These are phyloP conservation scores for Pseudogymnoascus sp. DNA, from an alignment of 2,329 filamentous ascomycete species.

Conservation along the genomic window DNA sequence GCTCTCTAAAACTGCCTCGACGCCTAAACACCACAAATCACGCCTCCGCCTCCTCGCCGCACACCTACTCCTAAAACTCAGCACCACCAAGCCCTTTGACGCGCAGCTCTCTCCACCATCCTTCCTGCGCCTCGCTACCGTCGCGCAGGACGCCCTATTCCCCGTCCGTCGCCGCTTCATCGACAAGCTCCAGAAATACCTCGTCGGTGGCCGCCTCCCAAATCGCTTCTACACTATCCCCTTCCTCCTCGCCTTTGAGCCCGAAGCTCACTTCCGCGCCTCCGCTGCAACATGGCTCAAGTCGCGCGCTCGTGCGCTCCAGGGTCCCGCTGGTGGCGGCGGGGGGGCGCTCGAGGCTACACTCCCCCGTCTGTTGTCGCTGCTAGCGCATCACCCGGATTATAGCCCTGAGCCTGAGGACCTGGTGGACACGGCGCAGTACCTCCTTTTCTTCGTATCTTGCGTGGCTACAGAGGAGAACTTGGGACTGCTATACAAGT, in stretches of 20 bases:
- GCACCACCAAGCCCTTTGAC: constrained; percentile 68
- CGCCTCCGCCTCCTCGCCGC: constrained; percentile 77
- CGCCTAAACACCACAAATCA: constrained; percentile 69
- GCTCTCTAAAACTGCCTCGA: constrained; percentile 65
- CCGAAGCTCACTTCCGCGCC: constrained; percentile 61
- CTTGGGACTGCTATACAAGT: constrained; percentile 79
- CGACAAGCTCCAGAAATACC: constrained; percentile 81
- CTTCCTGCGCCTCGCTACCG: constrained; percentile 74
- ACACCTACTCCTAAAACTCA: constrained; percentile 76
- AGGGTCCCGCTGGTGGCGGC: constrained; percentile 17
- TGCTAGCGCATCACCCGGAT: constrained; percentile 91
- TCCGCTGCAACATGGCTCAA: constrained; percentile 82
- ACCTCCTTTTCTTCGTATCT: constrained; percentile 82
- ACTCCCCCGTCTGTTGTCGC: constrained; percentile 74
- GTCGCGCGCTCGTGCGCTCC: constrained; percentile 60
- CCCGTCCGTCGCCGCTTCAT: constrained; percentile 74
- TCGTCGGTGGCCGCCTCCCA: constrained; percentile 63
- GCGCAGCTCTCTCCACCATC: constrained; percentile 61
- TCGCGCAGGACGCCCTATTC: constrained; percentile 69
- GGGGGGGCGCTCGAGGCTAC: constrained; percentile 62
- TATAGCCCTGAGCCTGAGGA: constrained; percentile 61
- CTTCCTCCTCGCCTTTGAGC: constrained; percentile 89
- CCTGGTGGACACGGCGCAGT: constrained; percentile 74
- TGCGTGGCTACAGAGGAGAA: constrained; percentile 81
- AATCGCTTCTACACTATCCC: constrained; percentile 80